Evolutionary conservation across 306 rosid genomes (phyloP), one percentile per base, ranked within the genome.

Genomic region (Comarum palustre): DNA sequence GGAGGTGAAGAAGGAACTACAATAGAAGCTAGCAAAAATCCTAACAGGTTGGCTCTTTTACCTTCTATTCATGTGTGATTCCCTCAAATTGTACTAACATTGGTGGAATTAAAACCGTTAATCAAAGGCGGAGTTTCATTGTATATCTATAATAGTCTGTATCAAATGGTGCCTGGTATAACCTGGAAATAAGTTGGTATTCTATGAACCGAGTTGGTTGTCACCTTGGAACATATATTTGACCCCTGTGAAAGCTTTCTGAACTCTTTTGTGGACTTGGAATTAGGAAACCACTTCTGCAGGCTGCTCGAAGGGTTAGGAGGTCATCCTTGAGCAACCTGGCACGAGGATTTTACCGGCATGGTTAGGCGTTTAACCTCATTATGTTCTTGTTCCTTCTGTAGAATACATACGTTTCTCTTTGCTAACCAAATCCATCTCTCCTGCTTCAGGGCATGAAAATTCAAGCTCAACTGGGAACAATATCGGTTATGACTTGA

Each of bases 271-370:
- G 12, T 32, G 29, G 41, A 68, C 67, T 58, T n/a, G 57, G 59
- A 47, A 51, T 9, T 73, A 82, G 86, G 81, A 84, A 66, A 70
- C 78, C 83, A 38, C 62, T 57, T 72, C 77, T 50, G 41, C 82
- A 36, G 42, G 61, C 81, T 66, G 71, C 86, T 59, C 61, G 84
- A 43, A 87, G 78, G 83, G 69, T 79, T 45, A 84, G 86, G 79
- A 82, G 90, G 74, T 81, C 89, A 14, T 83, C 89, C 58, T 73
- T 86, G 19, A 84, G 87, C 81, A 86, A 73, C 75, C 78, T 82
- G 69, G 84, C 85, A 6, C 81, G 81, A 39, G 85, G 87, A 48
- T 79, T 88, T 69, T 84, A 76, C 76, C 76, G 85, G 24, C 85
- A 69, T 3, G 87, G 90, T 88, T 70, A 24, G 83, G 60, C 25